Percentiles rank a stretch among this genome's conserved stretches.
Evolutionary conservation across 2,329 filamentous ascomycete genomes (phyloP).

Genomic region (Triangularia verruculosa): DNA sequence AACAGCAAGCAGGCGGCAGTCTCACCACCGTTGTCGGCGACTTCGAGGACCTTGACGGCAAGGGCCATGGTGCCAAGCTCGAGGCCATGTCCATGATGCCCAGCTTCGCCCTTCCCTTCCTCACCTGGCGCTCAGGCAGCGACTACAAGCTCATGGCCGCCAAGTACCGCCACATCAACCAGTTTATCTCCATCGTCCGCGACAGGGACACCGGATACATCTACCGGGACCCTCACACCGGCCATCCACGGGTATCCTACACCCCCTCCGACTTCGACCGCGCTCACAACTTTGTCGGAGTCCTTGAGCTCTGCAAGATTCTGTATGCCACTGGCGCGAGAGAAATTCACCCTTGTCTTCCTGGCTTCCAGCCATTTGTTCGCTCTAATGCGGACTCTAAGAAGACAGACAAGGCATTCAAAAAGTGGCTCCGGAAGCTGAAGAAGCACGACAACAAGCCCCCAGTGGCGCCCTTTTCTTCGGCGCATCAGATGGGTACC

Average conservation of each 20-base stretch:
- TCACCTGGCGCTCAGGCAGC: conserved; percentile 66
- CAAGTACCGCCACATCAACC: conserved; percentile 65
- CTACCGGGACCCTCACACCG: conserved; percentile 66
- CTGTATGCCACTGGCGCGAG: conserved; percentile 73
- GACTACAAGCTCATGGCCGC: conserved; percentile 70
- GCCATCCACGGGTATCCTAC: conserved; percentile 67
- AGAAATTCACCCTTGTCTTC: conserved; percentile 70
- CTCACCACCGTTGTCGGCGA: conserved; percentile 74
- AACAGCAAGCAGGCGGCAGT: conserved; percentile 56
- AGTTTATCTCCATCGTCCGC: conserved; percentile 70
- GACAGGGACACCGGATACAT: conserved; percentile 76
- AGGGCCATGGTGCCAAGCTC: conserved; percentile 79
- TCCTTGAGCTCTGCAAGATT: conserved; percentile 71
- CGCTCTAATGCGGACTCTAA: conserved; percentile 27
- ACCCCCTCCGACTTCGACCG: conserved; percentile 68
- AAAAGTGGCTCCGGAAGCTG: conserved; percentile 56
- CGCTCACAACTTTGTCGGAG: conserved; percentile 66
- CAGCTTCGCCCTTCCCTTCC: conserved; percentile 56
- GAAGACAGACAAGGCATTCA: conserved; percentile 43
- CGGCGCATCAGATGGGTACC: conserved; percentile 80
- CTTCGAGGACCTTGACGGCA: conserved; percentile 76
- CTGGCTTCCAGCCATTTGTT: conserved; percentile 62
- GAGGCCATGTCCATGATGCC: conserved; percentile 75
- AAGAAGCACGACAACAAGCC: conserved; percentile 48
- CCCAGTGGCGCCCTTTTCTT: conserved; percentile 55